Conservation (phyloP, 208 protist species). For the Trypanosoma scelopori region DNA sequence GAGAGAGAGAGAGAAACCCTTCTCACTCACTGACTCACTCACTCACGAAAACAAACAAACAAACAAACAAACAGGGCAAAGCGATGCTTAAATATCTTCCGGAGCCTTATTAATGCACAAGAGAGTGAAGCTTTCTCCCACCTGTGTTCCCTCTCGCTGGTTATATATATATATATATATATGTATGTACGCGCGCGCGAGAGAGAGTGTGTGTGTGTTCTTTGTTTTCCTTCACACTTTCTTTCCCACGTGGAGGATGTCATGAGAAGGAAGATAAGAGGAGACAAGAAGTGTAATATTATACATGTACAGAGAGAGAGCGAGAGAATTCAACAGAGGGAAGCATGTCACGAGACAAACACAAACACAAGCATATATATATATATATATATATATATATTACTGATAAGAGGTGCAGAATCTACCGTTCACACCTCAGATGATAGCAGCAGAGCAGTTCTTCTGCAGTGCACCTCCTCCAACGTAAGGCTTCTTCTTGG, state of each 20-base stretch:
- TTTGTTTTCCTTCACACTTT: conserved; percentile 22
- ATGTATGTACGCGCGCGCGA: no score
- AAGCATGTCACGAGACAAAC: neutral
- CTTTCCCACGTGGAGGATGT: neutral
- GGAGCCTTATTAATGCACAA: no score
- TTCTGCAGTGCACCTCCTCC: neutral
- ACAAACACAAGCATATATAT: conserved; percentile 1
- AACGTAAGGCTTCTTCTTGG: no score
- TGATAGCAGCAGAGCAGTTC: neutral
- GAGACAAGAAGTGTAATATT: neutral
- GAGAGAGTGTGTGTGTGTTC: conserved; percentile 6
- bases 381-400: conserved; percentile 13
- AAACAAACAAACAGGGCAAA: no score
- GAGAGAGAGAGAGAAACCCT: neutral
- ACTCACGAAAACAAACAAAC: neutral
- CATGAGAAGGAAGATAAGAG: conserved; percentile 11
- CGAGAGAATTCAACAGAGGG: conserved; percentile 10
- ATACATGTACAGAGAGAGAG: no score
- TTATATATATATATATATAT: no score
- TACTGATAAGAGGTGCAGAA: no score
- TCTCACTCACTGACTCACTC: neutral
- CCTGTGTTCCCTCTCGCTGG: no score
- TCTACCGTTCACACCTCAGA: neutral
- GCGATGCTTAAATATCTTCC: conserved; percentile 1
- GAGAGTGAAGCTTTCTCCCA: no score